These are phyloP conservation scores for Hypoxylon sp. DNA, from an alignment of 2,329 filamentous ascomycete genomes.

Conservation along the genomic window DNA sequence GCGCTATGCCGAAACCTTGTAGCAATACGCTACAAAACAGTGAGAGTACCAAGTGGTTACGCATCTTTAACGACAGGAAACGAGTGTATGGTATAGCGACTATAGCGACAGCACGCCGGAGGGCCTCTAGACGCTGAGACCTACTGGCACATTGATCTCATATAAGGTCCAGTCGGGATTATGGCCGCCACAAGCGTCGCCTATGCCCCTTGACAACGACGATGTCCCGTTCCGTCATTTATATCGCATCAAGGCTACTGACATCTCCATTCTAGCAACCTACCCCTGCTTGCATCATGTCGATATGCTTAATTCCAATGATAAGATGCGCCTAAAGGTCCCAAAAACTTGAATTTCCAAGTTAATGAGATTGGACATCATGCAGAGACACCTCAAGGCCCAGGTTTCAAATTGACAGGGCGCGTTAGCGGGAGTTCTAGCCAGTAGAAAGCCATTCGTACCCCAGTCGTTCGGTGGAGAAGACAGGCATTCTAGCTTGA, in stretches of 20 bases:
- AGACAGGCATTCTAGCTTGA: conserved; percentile 13
- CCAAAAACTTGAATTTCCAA: conserved; percentile 46
- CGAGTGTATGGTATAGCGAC: conserved; percentile 41
- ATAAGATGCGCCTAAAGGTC: conserved; percentile 31
- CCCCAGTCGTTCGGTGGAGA: conserved; percentile 34
- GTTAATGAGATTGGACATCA: conserved; percentile 49
- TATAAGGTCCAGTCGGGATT: conserved; percentile 37
- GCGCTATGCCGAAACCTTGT: conserved; percentile 52
- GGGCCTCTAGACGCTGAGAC: conserved; percentile 12
- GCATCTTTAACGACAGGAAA: conserved; percentile 45
- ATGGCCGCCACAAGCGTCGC: conserved; percentile 14
- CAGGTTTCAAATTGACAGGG: conserved; percentile 19
- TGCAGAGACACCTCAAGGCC: conserved; percentile 46
- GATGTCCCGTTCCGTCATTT: conserved; percentile 39
- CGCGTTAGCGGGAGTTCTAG: conserved; percentile 5
- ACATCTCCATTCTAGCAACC: conserved; percentile 13
- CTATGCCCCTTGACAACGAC: conserved; percentile 15
- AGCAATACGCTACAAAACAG: conserved; percentile 54
- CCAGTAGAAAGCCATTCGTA: conserved; percentile 36
- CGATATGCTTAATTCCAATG: conserved; percentile 37
- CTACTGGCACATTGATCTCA: conserved; percentile 38
- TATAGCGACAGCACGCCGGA: conserved; percentile 32
- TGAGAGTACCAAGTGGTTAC: conserved; percentile 43
- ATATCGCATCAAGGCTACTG: conserved; percentile 43
- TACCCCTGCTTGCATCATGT: conserved; percentile 23